Evolutionary conservation across 441 rosid species (phyloP).

Genomic region (Biscutella laevigata): DNA sequence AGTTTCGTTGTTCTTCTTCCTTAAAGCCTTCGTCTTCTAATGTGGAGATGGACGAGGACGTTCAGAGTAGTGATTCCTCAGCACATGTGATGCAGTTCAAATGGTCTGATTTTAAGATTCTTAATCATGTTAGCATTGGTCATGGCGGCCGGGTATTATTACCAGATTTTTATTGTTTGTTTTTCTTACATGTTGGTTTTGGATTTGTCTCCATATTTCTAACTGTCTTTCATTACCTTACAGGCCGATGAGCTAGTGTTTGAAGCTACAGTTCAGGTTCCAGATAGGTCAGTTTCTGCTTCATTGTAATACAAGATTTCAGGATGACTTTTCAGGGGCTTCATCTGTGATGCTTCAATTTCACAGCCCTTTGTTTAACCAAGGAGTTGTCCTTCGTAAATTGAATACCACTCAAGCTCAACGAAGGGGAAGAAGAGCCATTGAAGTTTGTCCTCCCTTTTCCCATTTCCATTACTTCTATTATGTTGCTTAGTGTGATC

Average conservation of each 20-base stretch:
- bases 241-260: constrained; percentile 81
- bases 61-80: constrained; percentile 15
- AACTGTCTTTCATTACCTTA: constrained; percentile 2
- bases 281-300: constrained; percentile 47
- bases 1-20: constrained; percentile 34
- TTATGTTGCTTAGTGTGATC: neutral
- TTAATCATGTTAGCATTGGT: constrained; percentile 74
- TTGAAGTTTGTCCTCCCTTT: constrained; percentile 45
- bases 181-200: neutral
- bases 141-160: constrained; percentile 72
- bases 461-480: neutral
- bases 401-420: constrained; percentile 65
- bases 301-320: constrained; percentile 9
- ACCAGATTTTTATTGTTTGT: neutral
- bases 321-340: constrained; percentile 5
- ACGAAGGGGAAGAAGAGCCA: constrained; percentile 84
- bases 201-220: neutral
- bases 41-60: constrained; percentile 34
- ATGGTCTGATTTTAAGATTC: constrained; percentile 68
- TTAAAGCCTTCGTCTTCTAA: constrained; percentile 24
- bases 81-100: constrained; percentile 62
- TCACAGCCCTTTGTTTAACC: constrained; percentile 75
- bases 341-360: constrained; percentile 31
- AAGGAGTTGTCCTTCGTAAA: constrained; percentile 70
- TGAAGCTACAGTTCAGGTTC: constrained; percentile 70